Evolutionary conservation across 352 stramenopile species (phyloP), one percentile per base, ranked within the genome.

Genomic region (Phytophthora boehmeriae): DNA sequence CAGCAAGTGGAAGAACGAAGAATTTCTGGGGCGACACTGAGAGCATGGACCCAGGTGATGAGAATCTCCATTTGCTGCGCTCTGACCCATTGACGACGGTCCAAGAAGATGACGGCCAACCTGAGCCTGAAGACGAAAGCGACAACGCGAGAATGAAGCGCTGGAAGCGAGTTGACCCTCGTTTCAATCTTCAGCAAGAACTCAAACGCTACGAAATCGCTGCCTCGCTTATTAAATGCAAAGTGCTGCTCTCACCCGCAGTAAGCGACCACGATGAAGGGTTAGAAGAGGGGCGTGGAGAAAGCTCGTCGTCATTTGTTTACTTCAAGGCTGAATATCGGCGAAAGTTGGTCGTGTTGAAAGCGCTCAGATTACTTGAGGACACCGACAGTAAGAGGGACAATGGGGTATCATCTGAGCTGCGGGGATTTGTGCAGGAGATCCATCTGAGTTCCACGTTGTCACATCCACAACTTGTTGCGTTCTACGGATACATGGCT

Each of bases 271-370:
- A 52, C 11, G 28, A 28, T 9, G 17, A 45, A 32, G 9, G 42
- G n/a, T 9, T 25, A 16, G 53, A 44, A 5, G 10, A 28, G 25
- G 27, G 20, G 8, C 35, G n/a, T 27, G 20, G 36, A 54, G 64
- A 56, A 16, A 59, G 23, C 13, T 39, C 53, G 8, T 74, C 68
- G 1, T 39, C 35, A 11, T 77, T 77, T 23, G 13, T 54, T 13
- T 77, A 77, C 27, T 64, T 66, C 25, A 67, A 68, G 39, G 69
- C 60, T 43, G 27, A 36, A n/a, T 69, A 69, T 30, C 51, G 64
- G 1, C 35, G 11, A 5, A 69, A 66, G 49, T 32, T 44, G 11
- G 39, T 73, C 13, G 49, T 62, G 39, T 41, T 73, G 48, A 73
- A 73, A 51, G 27, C 39, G 4, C 63, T 66, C 11, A 54, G 47